Evolutionary conservation across 139 green algal genomes (phyloP).

Genomic region (Diplosphaera chodatii): DNA sequence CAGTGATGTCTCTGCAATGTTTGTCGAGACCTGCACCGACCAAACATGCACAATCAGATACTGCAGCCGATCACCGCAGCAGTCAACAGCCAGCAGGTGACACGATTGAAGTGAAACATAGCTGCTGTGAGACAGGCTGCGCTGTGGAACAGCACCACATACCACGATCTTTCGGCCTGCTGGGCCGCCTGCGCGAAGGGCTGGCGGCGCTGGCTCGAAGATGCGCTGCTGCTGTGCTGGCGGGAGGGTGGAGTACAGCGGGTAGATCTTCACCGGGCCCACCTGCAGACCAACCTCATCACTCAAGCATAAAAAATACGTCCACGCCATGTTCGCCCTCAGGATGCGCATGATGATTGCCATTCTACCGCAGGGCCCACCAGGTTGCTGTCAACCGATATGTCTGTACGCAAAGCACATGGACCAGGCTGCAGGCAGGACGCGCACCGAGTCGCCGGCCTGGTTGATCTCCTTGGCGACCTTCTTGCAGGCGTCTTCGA

Average conservation of each 20-base stretch:
- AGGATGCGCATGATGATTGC: no score
- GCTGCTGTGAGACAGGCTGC: neutral
- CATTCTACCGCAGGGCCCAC: no score
- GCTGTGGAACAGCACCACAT: neutral
- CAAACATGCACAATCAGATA: neutral
- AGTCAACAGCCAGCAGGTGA: no score
- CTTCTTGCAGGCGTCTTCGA: conserved; percentile 97
- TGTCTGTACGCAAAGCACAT: no score
- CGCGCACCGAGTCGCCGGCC: conserved; percentile 4
- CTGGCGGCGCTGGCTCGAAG: conserved; percentile 79
- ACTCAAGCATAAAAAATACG: neutral
- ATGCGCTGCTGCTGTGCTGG: conserved; percentile 95
- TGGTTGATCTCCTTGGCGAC: conserved; percentile 65
- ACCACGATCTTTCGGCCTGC: conserved; percentile 92
- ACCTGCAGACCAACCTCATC: conserved; percentile 29
- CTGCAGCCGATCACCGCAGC: no score
- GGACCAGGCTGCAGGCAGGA: neutral
- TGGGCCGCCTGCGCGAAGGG: conserved; percentile 45
- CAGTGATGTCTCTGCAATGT: conserved; percentile 98
- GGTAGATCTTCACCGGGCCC: conserved; percentile 88
- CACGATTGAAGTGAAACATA: no score
- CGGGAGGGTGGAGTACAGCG: conserved; percentile 95
- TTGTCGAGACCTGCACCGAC: conserved; percentile 75
- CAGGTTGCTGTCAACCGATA: no score
- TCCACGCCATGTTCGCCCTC: neutral